A percentile compares a stretch with the other conserved stretches of the same genome.
These are phyloP conservation scores for Taphrina sp. DNA, from an alignment of 1,139 yeast species.

Conservation along the genomic window DNA sequence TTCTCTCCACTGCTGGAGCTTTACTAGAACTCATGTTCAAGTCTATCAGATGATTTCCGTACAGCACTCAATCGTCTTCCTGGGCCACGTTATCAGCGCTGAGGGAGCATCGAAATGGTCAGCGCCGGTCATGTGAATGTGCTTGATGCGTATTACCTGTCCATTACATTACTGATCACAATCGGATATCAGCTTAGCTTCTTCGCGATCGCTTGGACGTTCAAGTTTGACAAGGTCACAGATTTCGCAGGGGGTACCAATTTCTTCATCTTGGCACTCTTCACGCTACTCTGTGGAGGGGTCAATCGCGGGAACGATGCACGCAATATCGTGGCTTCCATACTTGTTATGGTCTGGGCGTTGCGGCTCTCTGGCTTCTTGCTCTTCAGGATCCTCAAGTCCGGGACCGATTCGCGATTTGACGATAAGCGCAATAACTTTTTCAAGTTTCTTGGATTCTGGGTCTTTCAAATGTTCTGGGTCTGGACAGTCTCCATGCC, in stretches of 20 bases:
- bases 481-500: conserved; percentile 31
- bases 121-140: conserved; percentile 22
- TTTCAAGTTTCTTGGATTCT: conserved; percentile 30
- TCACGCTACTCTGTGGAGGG: conserved; percentile 30
- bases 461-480: conserved; percentile 32
- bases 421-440: conserved; percentile 30
- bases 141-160: conserved; percentile 26
- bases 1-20: too few species aligned
- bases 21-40: too few species aligned
- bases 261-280: conserved; percentile 22
- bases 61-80: too few species aligned
- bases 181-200: conserved; percentile 27
- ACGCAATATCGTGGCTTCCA: conserved; percentile 28
- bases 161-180: conserved; percentile 23
- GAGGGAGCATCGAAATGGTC: not conserved
- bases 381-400: conserved; percentile 23
- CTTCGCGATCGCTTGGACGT: conserved; percentile 32
- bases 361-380: conserved; percentile 31
- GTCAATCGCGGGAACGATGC: conserved; percentile 21
- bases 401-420: conserved; percentile 25
- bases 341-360: conserved; percentile 29
- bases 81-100: too few species aligned
- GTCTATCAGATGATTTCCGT: too few species aligned
- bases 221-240: conserved; percentile 30
- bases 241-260: conserved; percentile 33